Evolutionary conservation across 768 basidiomycete species (phyloP), one percentile per base, ranked within the genome.

Genomic region (Lactifluus volemus): DNA sequence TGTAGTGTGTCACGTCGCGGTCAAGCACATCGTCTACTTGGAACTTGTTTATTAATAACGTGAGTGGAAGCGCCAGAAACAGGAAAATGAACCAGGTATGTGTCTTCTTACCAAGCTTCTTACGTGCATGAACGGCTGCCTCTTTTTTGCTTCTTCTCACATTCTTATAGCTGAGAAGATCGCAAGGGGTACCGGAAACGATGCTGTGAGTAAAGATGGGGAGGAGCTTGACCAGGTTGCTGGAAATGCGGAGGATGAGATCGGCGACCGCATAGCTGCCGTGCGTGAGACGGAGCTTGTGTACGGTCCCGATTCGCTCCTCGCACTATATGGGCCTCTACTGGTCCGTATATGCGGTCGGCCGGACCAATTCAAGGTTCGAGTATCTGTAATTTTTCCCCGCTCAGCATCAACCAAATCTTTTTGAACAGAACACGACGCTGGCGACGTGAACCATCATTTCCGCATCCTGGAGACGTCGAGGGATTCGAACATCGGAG

Each of bases 161-260:
- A 15, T 9, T 49, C 19, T 4, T 49, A 1, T 66, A 84, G 85
- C 81, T 67, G 88, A 85, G 53, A 92, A 89, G 69, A 76, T 77
- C 12, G 78, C 76, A 0, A 75, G 72, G 25, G 75, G 71, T 17
- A 67, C 68, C 58, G 70, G 72, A 38, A 68, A 72, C 25, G 71
- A 73, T 65, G 75, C 75, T 30, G 70, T 72, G 8, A 72, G 80
- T 39, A 90, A 79, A 60, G 74, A 79, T 42, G 79, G 76, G 15
- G 94, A 97, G 69, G 97, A 99, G 70, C 84, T 98, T 0, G 97
- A 99, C 65, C 94, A 96, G 67, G 96, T 98, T 10, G 93, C 89
- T 8, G 97, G 97, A 6, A 96, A 95, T 68, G 93, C 93, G 4
- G 97, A 99, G 71, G 97, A 99, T 69, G 97, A 99, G 68, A 96